Evolutionary conservation across 331 rosid genomes (phyloP).

Genomic region (Telfairia occidentalis): DNA sequence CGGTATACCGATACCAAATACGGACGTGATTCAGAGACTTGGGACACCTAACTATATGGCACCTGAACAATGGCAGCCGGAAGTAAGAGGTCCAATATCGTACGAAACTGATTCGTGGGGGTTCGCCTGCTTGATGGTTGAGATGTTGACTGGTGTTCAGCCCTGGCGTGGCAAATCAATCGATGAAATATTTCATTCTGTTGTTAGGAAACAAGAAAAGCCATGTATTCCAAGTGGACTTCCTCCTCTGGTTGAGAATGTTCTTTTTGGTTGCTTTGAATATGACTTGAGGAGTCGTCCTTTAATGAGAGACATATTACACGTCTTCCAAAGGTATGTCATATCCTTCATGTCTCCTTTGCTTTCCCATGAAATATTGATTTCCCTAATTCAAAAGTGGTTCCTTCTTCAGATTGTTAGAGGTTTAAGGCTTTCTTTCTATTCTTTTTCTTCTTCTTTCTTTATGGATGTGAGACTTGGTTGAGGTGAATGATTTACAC

Average conservation of each 20-base stretch:
- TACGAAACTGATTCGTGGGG: constrained; percentile 94
- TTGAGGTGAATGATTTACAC: background rate
- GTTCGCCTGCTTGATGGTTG: constrained; percentile 69
- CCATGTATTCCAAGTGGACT: constrained; percentile 68
- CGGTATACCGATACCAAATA: constrained; percentile 43
- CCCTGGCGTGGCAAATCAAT: constrained; percentile 76
- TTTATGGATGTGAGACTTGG: background rate
- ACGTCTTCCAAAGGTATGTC: constrained; percentile 57
- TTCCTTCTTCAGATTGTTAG: background rate
- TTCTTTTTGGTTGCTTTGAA: constrained; percentile 81
- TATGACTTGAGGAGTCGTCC: constrained; percentile 91
- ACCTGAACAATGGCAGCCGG: constrained; percentile 94
- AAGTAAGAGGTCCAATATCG: constrained; percentile 75
- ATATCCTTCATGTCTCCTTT: background rate
- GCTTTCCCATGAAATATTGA: background rate
- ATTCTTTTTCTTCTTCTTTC: background rate
- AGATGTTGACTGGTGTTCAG: constrained; percentile 77
- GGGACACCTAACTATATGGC: constrained; percentile 98
- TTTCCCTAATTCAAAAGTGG: background rate
- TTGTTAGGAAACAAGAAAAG: constrained; percentile 65
- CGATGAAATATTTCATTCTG: constrained; percentile 41
- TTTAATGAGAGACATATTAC: constrained; percentile 48
- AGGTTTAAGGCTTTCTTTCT: background rate
- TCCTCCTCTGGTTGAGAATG: constrained; percentile 62
- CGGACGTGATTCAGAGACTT: constrained; percentile 51